Evolutionary conservation across 495 filamentous ascomycete genomes (phyloP), one percentile per base, ranked within the genome.

Genomic region (Tuber magnatum): DNA sequence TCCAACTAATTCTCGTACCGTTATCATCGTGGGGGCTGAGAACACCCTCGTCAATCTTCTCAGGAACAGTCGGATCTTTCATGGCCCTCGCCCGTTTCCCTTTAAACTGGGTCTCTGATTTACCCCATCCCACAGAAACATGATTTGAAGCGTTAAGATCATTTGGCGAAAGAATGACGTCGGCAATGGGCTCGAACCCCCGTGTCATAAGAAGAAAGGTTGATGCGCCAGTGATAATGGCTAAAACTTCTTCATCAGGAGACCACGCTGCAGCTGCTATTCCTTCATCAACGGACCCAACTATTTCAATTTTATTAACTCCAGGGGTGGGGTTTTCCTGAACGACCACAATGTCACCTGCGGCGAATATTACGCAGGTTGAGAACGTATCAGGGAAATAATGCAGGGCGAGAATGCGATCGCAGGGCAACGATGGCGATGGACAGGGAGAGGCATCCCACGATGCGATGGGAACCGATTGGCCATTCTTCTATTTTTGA

Each of bases 41-140:
- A 22, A 88, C 84, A 41, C 95, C 95, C 81, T 93, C 90, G 76
- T 97, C 95, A 32, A 97, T 89, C 83, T 91, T 93, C 83, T 97
- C 94, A 0, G 95, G 95, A 72, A 99, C 91, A 32, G 95, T 99
- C 24, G 95, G 95, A 83, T 99, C 95, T 73, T 92, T 87, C 51
- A 98, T 87, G 42, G 92, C 92, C 82, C 93, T 95, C 48, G 94
- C 95, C 80, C 93, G 90, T 82, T 92, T 94, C 71, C 95, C 95
- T 81, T 97, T 92, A 81, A 99, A 99, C 84, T 99, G 95, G 9
- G 95, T 99, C 84, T 99, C 95, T 82, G 91, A 90, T 86, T 98
- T 98, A 76, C 95, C 95, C 95, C 95, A 99, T 72, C 95, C 95
- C 38, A 99, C 95, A 32, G 94, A 97, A 68, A 99, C 95, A 88